These are phyloP conservation scores for Zygosaccharomyces bailii DNA, from an alignment of 805 yeast species.

Conservation along the genomic window DNA sequence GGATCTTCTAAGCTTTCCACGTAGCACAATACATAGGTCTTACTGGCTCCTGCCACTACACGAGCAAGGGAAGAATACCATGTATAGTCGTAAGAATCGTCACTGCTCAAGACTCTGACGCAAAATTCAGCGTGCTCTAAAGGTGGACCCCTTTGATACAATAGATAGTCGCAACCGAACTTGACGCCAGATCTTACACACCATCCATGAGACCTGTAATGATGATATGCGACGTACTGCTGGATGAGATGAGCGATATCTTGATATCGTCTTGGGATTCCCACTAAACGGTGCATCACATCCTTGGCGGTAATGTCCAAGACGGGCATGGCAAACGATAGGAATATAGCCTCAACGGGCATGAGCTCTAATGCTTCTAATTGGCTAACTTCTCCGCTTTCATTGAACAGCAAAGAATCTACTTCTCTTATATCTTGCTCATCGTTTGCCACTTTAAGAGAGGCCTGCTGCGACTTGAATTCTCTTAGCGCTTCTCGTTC, in stretches of 20 bases:
- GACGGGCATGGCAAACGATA: conserved; percentile 54
- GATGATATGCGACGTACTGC: conserved; percentile 74
- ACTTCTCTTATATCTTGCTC: conserved; percentile 34
- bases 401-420: conserved; percentile 29
- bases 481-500: conserved; percentile 33
- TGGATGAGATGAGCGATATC: conserved; percentile 43
- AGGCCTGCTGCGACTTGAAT: conserved; percentile 31
- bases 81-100: conserved; percentile 41
- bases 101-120: conserved; percentile 38
- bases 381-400: conserved; percentile 27
- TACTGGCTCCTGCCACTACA: conserved; percentile 83
- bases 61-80: conserved; percentile 71
- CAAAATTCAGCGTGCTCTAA: conserved; percentile 92
- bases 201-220: conserved; percentile 89
- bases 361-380: conserved; percentile 56
- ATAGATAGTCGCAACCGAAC: conserved; percentile 80
- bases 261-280: conserved; percentile 13
- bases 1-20: conserved; percentile 53
- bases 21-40: conserved; percentile 65
- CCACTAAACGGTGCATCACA: conserved; percentile 19
- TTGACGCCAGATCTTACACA: conserved; percentile 89
- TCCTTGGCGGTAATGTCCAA: conserved; percentile 36
- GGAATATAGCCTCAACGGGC: conserved; percentile 72
- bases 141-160: conserved; percentile 92
- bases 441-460: conserved; percentile 4